These are phyloP conservation scores for Arabidopsis hybrid DNA, from an alignment of 441 rosid species.

Conservation along the genomic window DNA sequence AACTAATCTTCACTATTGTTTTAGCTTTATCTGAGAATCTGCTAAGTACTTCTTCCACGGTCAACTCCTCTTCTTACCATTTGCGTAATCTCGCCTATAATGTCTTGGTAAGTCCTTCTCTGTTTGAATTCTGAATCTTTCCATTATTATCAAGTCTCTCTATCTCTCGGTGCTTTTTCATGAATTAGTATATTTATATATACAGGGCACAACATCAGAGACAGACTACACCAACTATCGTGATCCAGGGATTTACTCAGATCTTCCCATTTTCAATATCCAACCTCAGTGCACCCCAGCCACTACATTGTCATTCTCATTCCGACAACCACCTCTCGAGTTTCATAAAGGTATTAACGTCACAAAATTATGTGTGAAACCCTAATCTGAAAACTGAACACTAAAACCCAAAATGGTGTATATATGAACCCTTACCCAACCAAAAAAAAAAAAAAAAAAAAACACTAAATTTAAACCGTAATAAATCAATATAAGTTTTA, in stretches of 20 bases:
- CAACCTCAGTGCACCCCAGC: slow-evolving; percentile 59
- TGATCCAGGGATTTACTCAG: slow-evolving; percentile 63
- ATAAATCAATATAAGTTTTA: no score
- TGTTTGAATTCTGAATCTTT: slow-evolving; percentile 2
- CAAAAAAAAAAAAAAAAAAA: no score
- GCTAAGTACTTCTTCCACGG: not conserved
- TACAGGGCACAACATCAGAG: slow-evolving; percentile 73
- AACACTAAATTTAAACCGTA: no score
- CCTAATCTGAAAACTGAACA: no score
- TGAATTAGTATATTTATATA: not conserved
- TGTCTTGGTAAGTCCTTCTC: slow-evolving; percentile 56
- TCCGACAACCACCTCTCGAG: slow-evolving; percentile 58
- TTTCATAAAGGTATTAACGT: slow-evolving; percentile 52
- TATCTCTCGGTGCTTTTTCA: not conserved
- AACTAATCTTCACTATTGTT: not conserved
- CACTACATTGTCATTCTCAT: slow-evolving; percentile 46
- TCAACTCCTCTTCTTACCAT: slow-evolving; percentile 47
- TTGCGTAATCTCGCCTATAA: slow-evolving; percentile 49
- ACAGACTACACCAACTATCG: slow-evolving; percentile 43
- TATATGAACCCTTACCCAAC: no score
- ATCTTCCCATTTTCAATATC: slow-evolving; percentile 60
- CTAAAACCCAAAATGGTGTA: no score
- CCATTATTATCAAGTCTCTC: slow-evolving; percentile 2
- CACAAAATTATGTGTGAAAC: not conserved
- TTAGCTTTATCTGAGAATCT: slow-evolving; percentile 2